Evolutionary conservation across 2,329 filamentous ascomycete genomes (phyloP).

Genomic region (Fusarium praegraminearum): DNA sequence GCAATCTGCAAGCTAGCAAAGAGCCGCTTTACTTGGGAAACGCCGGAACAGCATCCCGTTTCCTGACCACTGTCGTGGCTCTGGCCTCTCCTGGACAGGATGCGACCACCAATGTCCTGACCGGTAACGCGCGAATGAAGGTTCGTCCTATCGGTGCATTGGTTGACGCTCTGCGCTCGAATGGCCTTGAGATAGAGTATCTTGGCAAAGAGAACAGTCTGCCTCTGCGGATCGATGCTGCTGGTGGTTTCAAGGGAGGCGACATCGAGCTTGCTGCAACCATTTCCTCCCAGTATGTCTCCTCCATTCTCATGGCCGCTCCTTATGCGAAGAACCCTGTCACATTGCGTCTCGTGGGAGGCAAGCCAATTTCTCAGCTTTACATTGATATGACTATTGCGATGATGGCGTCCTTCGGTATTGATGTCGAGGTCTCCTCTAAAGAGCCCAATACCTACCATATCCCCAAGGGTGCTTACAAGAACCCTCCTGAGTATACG

Average conservation of each 20-base stretch:
- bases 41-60: slow-evolving; percentile 94
- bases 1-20: slow-evolving; percentile 79
- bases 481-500: slow-evolving; percentile 85
- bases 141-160: slow-evolving; percentile 92
- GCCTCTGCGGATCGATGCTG: slow-evolving; percentile 84
- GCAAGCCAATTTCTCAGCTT: slow-evolving; percentile 94
- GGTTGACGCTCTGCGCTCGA: slow-evolving; percentile 87
- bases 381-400: slow-evolving; percentile 99
- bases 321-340: slow-evolving; percentile 96
- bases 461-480: slow-evolving; percentile 86
- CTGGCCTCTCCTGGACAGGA: slow-evolving; percentile 77
- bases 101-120: slow-evolving; percentile 78
- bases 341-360: slow-evolving; percentile 89
- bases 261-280: slow-evolving; percentile 93
- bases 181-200: slow-evolving; percentile 90
- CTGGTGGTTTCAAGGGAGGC: slow-evolving; percentile 85
- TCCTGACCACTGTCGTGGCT: slow-evolving; percentile 90
- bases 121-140: slow-evolving; percentile 97
- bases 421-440: slow-evolving; percentile 79
- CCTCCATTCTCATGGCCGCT: slow-evolving; percentile 94
- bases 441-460: slow-evolving; percentile 92
- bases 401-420: slow-evolving; percentile 96
- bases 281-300: slow-evolving; percentile 98
- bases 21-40: slow-evolving; percentile 93
- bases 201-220: slow-evolving; percentile 85